Base-by-base conservation (phyloP, 2,329 filamentous ascomycete genomes). In the Stagonosporopsis tanaceti region DNA sequence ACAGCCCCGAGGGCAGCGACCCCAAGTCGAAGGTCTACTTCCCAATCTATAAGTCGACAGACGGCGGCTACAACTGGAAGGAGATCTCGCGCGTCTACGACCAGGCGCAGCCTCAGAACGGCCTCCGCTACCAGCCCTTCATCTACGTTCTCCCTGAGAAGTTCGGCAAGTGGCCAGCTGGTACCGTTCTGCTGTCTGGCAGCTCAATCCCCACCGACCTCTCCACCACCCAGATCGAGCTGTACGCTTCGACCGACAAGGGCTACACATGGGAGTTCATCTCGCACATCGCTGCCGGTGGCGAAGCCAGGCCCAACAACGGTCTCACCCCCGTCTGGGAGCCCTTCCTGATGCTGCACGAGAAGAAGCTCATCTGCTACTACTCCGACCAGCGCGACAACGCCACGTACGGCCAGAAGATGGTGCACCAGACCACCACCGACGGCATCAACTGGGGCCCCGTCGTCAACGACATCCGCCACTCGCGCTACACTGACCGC, bases 291-390 rank as follows among this genome's bases (percentile, higher is more conserved):
- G 88, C 88, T 0, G 76, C 79, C 1, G 89, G 89, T 32, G 87
- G 87, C n/a, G 80, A 81, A 44, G 87, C 88, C 2, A 66, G 78
- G 0, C 84, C 88, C 3, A 82, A 85, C 67, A 89, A 91, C 66
- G 88, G 86, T 1, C 72, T 86, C 35, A 89, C 87, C 0, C 87
- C 88, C 0, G 85, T 92, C 20, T 92, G 89, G 89, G 89, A 92
- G 72, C 89, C 89, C 0, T 90, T 89, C 72, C 75, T 91, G 39
- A 81, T 82, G 70, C 78, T 82, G 41, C 82, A 87, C 70, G 76
- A 89, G 53, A 80, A 84, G 50, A 79, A 84, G 48, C 76, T 91
- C 17, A 82, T 91, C 34, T 79, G 83, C 65, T 91, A 89, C 79
- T 91, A 91, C 77, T 87, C 88, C 1, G 89, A 91, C 72, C 89